Base-by-base conservation (phyloP, 2,329 filamentous ascomycete genomes). In the Ilyonectria destructans region DNA sequence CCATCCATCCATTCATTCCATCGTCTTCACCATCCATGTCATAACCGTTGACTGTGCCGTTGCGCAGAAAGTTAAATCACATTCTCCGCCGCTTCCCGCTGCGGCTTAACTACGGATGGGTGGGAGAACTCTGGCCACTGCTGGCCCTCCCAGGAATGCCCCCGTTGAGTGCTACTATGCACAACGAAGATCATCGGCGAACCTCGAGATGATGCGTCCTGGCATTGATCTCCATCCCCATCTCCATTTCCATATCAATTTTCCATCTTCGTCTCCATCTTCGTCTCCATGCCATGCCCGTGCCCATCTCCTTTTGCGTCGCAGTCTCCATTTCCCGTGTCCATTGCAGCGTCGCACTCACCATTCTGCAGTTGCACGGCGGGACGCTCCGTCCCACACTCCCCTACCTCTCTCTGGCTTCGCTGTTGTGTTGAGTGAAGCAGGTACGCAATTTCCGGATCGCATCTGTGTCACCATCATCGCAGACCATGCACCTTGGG, bases 301-400 rank as follows among this genome's bases (percentile, higher is more conserved):
- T 46, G 45, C 58, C n/a, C 37, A 33, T 62, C 45, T 45, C 19
- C 37, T 51, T 29, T 40, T 17, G 29, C 23, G 21, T 35, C 21
- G 37, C 21, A 7, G 19, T 40, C 31, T 19, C 31, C 46, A 43
- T 58, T 17, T 31, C 9, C n/a, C 40, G 40, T 43, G 15, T 43
- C 40, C 15, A 60, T 43, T 62, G 60, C 60, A 62, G 43, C 60
- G 60, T 57, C 15, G 51, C 21, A 62, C 40, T 57, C 43, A 62
- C 43, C 51, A 62, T 35, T 57, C 29, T 49, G 43, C 40, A 26
- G 43, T 23, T 49, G 43, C 60, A 56, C 29, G 31, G 31, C 52
- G 52, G 60, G 29, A 29, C 60, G 43, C 31, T 62, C 54, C 45
- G 31, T 55, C 15, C 33, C 43, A 7, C 8, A 26, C 26, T 29